phyloP scores from a whole-genome alignment of 176 grass and related monocot genomes.

The Saccharum officinarum region DNA sequence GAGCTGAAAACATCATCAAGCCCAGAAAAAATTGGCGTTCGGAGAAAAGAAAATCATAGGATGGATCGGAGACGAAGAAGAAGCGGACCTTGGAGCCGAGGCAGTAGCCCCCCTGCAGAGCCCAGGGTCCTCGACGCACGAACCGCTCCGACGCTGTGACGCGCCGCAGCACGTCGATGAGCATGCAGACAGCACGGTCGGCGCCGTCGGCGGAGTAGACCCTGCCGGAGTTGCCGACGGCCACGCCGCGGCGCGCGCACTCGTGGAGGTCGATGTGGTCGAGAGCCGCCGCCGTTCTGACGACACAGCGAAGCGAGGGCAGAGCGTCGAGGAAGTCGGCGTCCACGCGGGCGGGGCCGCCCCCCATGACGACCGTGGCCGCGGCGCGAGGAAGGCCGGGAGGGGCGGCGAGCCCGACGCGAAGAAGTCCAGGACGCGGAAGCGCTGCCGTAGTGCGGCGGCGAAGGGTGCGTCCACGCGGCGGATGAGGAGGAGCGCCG shows the following conservation, averaged over 20 bases:
- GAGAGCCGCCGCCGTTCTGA: constrained; percentile 40
- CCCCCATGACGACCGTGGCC: constrained; percentile 3
- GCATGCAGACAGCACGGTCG: constrained; percentile 45
- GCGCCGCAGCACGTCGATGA: constrained; percentile 43
- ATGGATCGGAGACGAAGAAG: too few relatives aligned
- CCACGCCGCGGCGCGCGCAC: constrained; percentile 47
- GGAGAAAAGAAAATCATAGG: too few relatives aligned
- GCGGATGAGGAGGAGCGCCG: background rate
- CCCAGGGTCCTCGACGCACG: constrained; percentile 31
- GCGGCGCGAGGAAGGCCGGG: background rate
- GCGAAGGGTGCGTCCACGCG: background rate
- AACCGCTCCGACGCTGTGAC: constrained; percentile 28
- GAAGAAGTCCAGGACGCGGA: constrained; percentile 21
- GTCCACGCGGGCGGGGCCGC: background rate
- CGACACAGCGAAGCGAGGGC: constrained; percentile 34
- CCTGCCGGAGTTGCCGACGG: constrained; percentile 44
- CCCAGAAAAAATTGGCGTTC: too few relatives aligned
- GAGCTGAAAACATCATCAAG: constrained; percentile 23
- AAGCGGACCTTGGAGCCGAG: constrained; percentile 43
- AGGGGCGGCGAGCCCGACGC: constrained; percentile 1
- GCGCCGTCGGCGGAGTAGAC: constrained; percentile 41
- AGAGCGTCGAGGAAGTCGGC: constrained; percentile 10
- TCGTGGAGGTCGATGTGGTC: constrained; percentile 56
- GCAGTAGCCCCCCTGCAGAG: constrained; percentile 20
- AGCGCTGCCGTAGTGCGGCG: constrained; percentile 1